phyloP scores from a whole-genome alignment of 1,139 yeast genomes.

The Lodderomyces metapsilosis region DNA sequence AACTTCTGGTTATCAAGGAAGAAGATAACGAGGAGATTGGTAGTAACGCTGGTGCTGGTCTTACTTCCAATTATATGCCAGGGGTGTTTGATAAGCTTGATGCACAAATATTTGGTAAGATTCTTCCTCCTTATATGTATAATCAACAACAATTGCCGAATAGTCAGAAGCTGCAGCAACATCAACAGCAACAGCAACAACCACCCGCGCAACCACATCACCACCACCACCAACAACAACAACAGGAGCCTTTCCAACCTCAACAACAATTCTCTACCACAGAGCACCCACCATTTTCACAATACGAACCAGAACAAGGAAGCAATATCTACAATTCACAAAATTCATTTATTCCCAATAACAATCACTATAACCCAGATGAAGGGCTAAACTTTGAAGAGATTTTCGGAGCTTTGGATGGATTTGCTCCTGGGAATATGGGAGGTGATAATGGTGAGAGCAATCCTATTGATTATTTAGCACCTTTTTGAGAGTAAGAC shows the following conservation, averaged over 20 bases:
- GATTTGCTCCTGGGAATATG: slow-evolving; percentile 2
- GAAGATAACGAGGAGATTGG: slow-evolving; percentile 14
- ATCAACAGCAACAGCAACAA: slow-evolving; percentile 8
- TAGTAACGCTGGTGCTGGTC: slow-evolving; percentile 10
- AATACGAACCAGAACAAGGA: slow-evolving; percentile 2
- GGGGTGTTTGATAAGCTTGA: slow-evolving; percentile 84
- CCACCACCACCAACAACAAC: too few species aligned
- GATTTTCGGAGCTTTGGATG: slow-evolving; percentile 8
- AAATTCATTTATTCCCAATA: background rate
- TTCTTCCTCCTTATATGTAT: slow-evolving; percentile 81
- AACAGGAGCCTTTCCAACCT: slow-evolving; percentile 1
- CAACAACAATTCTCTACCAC: background rate
- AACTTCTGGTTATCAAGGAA: slow-evolving; percentile 8
- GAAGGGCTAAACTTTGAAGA: slow-evolving; percentile 18
- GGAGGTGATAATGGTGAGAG: slow-evolving; percentile 4
- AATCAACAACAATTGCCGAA: slow-evolving; percentile 26
- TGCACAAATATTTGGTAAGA: slow-evolving; percentile 78
- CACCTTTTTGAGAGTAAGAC: slow-evolving; percentile 17
- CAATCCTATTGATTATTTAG: slow-evolving; percentile 21
- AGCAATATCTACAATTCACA: background rate
- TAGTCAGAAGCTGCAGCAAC: slow-evolving; percentile 6
- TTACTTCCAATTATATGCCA: slow-evolving; percentile 49
- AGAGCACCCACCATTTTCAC: background rate
- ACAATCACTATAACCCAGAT: slow-evolving; percentile 3
- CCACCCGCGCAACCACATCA: slow-evolving; percentile 4